These are phyloP conservation scores for Myotisia sp. DNA, from an alignment of 2,329 filamentous ascomycete species.

Conservation along the genomic window DNA sequence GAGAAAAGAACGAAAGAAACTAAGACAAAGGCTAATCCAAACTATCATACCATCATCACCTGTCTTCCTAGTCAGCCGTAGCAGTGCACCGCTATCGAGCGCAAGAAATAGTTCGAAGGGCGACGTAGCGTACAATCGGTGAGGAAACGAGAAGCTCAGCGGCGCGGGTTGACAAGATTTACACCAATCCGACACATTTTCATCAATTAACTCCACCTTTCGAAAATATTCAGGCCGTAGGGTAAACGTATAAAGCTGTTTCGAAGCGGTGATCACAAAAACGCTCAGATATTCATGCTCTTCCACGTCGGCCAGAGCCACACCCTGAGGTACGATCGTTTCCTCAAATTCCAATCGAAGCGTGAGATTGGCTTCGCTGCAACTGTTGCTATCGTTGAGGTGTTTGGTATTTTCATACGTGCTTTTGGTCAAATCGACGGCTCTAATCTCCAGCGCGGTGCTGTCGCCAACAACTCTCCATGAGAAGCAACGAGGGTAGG, in stretches of 20 bases:
- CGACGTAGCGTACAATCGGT: constrained; percentile 62
- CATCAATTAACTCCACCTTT: constrained; percentile 53
- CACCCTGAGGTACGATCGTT: constrained; percentile 58
- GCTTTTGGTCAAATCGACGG: constrained; percentile 63
- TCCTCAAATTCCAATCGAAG: constrained; percentile 65
- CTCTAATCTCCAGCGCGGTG: constrained; percentile 67
- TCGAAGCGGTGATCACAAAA: constrained; percentile 65
- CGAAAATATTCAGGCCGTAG: constrained; percentile 71
- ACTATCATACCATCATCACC: constrained; percentile 35
- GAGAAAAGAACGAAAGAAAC: constrained; percentile 3
- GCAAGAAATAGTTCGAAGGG: constrained; percentile 64
- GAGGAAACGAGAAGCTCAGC: constrained; percentile 62
- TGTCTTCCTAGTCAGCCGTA: constrained; percentile 54
- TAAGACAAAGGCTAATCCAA: constrained; percentile 1
- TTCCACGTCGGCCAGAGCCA: constrained; percentile 66
- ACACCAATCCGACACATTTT: constrained; percentile 60
- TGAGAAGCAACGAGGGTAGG: constrained; percentile 69
- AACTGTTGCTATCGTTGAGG: no score
- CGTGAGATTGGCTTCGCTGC: constrained; percentile 57
- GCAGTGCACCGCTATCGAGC: constrained; percentile 32
- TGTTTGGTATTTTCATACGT: constrained; percentile 43
- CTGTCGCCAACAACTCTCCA: constrained; percentile 79
- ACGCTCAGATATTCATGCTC: constrained; percentile 65
- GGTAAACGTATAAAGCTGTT: constrained; percentile 70
- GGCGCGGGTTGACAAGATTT: constrained; percentile 60